Conservation (phyloP, 2,329 filamentous ascomycete genomes). For the Microascus cirrosus region DNA sequence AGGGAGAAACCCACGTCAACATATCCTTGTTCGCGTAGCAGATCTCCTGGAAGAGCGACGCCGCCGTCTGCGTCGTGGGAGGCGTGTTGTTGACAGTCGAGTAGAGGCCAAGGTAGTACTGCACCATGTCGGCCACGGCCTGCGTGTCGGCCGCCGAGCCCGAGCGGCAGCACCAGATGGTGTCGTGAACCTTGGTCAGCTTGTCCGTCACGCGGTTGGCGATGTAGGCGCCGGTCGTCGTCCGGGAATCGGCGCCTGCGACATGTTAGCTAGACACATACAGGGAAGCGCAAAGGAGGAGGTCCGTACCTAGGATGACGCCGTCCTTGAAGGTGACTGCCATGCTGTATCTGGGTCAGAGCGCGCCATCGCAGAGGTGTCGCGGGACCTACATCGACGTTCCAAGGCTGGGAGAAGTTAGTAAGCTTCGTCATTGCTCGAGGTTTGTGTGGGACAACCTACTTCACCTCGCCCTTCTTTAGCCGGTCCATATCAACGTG, state of each 20-base stretch:
- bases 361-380: slow-evolving; percentile 12
- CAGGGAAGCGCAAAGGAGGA: neutral
- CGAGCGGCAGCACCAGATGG: slow-evolving; percentile 98
- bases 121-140: slow-evolving; percentile 94
- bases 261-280: slow-evolving; percentile 6
- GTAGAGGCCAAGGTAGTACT: slow-evolving; percentile 91
- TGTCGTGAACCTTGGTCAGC: slow-evolving; percentile 95
- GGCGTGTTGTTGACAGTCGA: slow-evolving; percentile 80
- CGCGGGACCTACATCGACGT: slow-evolving; percentile 73
- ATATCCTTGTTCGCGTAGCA: slow-evolving; percentile 97
- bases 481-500: slow-evolving; percentile 97
- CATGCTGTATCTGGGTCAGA: slow-evolving; percentile 53
- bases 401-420: slow-evolving; percentile 54
- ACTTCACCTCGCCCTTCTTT: slow-evolving; percentile 99
- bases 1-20: slow-evolving; percentile 42
- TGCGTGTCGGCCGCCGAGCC: slow-evolving; percentile 97
- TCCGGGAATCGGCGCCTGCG: slow-evolving; percentile 83
- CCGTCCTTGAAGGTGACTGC: slow-evolving; percentile 98
- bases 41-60: slow-evolving; percentile 92
- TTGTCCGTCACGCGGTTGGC: slow-evolving; percentile 99
- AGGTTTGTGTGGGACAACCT: slow-evolving; percentile 24
- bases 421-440: neutral
- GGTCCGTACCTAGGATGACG: slow-evolving; percentile 69
- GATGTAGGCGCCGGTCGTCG: slow-evolving; percentile 95
- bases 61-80: slow-evolving; percentile 89